phyloP scores from a whole-genome alignment of 129 eudicot species.

The Apium graveolens region DNA sequence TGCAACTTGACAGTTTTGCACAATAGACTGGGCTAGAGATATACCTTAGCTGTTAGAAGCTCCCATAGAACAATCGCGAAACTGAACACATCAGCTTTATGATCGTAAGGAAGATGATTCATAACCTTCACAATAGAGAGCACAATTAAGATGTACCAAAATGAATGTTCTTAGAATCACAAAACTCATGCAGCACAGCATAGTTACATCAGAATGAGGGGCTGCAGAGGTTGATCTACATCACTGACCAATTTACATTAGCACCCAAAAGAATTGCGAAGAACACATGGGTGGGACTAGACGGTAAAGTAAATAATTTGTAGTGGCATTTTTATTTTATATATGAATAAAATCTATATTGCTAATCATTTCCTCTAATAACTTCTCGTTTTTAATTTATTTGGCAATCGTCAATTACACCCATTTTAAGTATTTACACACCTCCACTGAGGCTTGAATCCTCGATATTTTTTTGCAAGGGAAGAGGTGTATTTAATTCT shows the following conservation, averaged over 20 bases:
- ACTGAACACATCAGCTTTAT: slow-evolving; percentile 90
- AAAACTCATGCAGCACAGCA: neutral
- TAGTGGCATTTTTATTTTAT: neutral
- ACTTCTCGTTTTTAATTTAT: neutral
- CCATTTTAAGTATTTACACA: neutral
- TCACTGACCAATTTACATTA: neutral
- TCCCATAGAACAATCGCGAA: slow-evolving; percentile 98
- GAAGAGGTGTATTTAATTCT: neutral
- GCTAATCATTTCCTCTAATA: neutral
- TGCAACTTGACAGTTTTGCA: neutral
- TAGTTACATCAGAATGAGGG: slow-evolving; percentile 1
- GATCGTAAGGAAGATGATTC: slow-evolving; percentile 90
- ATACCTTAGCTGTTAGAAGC: slow-evolving; percentile 82
- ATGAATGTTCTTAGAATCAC: neutral
- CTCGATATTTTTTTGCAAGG: neutral
- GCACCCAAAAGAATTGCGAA: neutral
- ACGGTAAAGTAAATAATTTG: neutral
- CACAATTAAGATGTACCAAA: slow-evolving; percentile 3
- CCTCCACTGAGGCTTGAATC: neutral
- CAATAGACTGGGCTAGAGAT: neutral
- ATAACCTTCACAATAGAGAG: slow-evolving; percentile 44
- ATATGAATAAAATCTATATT: neutral
- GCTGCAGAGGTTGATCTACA: neutral
- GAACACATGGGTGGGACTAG: neutral
- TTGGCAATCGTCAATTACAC: neutral